phyloP scores from a whole-genome alignment of 352 stramenopile species.

The Peronospora tabacina region DNA sequence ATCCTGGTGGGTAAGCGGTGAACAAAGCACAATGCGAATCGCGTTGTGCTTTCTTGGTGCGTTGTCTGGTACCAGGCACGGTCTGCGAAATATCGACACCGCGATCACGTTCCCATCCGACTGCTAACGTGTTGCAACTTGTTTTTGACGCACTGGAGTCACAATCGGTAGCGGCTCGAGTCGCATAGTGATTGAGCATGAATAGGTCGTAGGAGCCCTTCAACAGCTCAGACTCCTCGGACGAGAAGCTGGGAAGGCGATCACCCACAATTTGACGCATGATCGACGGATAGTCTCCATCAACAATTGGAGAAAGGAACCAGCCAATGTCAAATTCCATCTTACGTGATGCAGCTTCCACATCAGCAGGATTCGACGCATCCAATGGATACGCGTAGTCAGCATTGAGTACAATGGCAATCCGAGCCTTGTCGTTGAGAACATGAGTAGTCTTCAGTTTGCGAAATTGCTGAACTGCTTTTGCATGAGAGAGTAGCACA shows the following conservation, averaged over 20 bases:
- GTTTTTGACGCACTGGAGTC: slow-evolving; percentile 24
- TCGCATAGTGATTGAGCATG: slow-evolving; percentile 92
- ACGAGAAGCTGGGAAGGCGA: slow-evolving; percentile 85
- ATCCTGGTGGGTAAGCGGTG: slow-evolving; percentile 41
- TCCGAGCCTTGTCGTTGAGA: slow-evolving; percentile 48
- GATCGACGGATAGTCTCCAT: slow-evolving; percentile 86
- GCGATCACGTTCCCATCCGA: slow-evolving; percentile 40
- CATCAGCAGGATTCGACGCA: slow-evolving; percentile 32
- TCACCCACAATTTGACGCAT: slow-evolving; percentile 80
- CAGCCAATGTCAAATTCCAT: slow-evolving; percentile 89
- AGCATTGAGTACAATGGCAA: slow-evolving; percentile 89
- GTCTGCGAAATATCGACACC: slow-evolving; percentile 27
- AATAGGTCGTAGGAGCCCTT: slow-evolving; percentile 89
- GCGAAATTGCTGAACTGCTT: slow-evolving; percentile 76
- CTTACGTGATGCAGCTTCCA: slow-evolving; percentile 61
- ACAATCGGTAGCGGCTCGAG: slow-evolving; percentile 54
- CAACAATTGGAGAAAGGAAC: slow-evolving; percentile 86
- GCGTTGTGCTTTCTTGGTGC: neutral
- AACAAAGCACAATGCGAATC: slow-evolving; percentile 32
- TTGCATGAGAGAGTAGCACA: slow-evolving; percentile 83
- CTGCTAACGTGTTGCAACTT: slow-evolving; percentile 27
- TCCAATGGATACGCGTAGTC: slow-evolving; percentile 81
- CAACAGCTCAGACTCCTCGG: slow-evolving; percentile 55
- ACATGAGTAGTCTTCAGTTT: slow-evolving; percentile 22
- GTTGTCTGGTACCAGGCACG: neutral